phyloP scores from a whole-genome alignment of 331 rosid species.

The Pyrus hybrid region DNA sequence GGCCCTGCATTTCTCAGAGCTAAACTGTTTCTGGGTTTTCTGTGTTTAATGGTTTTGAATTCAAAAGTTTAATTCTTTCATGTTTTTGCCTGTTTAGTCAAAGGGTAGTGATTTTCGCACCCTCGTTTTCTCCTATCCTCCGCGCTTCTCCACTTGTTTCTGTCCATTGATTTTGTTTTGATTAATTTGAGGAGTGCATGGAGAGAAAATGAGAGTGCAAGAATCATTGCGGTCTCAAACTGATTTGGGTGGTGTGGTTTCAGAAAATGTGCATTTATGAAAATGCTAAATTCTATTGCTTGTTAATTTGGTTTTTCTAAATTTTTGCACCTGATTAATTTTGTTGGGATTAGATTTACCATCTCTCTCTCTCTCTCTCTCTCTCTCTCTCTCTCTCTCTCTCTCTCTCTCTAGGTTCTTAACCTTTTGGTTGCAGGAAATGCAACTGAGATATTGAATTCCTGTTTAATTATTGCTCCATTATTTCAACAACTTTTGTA shows the following conservation, averaged over 20 bases:
- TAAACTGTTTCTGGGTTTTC: constrained; percentile 1
- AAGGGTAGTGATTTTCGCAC: not conserved
- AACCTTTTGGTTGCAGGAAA: not conserved
- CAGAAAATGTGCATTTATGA: not conserved
- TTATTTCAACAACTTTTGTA: not conserved
- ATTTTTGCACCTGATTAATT: not conserved
- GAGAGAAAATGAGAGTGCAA: not conserved
- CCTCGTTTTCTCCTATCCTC: not conserved
- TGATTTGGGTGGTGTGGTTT: not conserved
- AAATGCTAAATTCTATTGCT: not conserved
- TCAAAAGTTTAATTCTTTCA: not conserved
- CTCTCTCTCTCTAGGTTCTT: not conserved
- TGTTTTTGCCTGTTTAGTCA: not conserved
- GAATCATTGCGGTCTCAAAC: not conserved
- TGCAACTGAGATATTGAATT: not conserved
- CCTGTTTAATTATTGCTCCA: not conserved
- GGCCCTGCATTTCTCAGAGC: not conserved
- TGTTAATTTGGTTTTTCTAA: not conserved
- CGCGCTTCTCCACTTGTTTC: not conserved
- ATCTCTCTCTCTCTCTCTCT: not conserved
- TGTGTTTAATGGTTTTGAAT: not conserved
- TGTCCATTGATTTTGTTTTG: not conserved
- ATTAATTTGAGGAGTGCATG: not conserved
- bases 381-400: no score
- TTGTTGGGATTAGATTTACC: not conserved